A percentile compares a stretch with the other conserved stretches of the same genome.
Evolutionary conservation across 805 yeast genomes (phyloP).

Genomic region (Yarrowia yakushimensis): DNA sequence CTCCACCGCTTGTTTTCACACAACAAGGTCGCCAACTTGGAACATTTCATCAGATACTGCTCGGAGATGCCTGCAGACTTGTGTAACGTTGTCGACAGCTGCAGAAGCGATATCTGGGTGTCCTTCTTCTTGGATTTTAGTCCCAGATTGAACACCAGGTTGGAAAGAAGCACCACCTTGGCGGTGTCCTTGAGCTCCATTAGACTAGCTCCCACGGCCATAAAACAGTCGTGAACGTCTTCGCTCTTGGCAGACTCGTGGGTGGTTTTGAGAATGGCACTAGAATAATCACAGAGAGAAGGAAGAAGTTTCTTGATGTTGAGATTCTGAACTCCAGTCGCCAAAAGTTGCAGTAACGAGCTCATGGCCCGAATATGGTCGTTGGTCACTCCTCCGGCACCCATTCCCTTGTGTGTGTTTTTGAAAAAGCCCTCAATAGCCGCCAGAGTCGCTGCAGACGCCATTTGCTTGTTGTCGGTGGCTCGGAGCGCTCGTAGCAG

Average conservation of each 20-base stretch:
- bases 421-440: conserved; percentile 7
- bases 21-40: background rate
- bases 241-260: background rate
- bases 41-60: conserved; percentile 7
- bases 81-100: background rate
- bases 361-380: conserved; percentile 10
- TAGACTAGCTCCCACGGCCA: background rate
- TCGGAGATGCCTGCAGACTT: background rate
- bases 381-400: background rate
- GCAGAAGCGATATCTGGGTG: background rate
- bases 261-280: background rate
- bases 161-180: background rate
- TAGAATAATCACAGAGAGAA: background rate
- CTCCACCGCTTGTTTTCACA: conserved; percentile 9
- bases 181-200: background rate
- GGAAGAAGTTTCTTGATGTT: background rate
- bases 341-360: background rate
- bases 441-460: background rate
- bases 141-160: conserved; percentile 11
- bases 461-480: background rate
- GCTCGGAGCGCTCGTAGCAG: background rate
- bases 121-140: background rate
- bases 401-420: background rate
- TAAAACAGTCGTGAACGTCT: background rate
- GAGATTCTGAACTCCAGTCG: background rate